Evolutionary conservation across 768 basidiomycete genomes (phyloP), one percentile per base, ranked within the genome.

Genomic region (Suillus tomentosus): DNA sequence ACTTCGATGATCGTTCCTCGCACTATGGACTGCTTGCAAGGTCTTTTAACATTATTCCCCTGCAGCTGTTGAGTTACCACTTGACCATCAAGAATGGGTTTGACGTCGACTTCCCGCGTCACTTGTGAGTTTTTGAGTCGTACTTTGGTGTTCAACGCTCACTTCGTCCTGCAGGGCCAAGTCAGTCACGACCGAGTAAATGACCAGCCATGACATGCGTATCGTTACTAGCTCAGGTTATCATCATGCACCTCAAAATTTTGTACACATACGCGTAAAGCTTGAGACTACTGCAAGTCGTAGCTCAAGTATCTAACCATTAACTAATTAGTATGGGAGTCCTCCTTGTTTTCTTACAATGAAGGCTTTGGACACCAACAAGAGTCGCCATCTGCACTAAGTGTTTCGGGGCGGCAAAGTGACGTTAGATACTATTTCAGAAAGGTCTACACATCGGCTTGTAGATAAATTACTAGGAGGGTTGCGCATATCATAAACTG

Each of bases 101-200:
- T 68, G 96, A 99, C 74, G 96, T 99, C 69, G 96, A 99, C 76
- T 97, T 97, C 89, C 96, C 96, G 48, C 84, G 96, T 73, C 98
- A 98, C 82, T 80, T 98, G 90, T 93, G 74, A 71, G 92, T 84
- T 53, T 40, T 22, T 10, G 58, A 15, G 61, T 43, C 60, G 51
- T 60, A 15, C 24, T 24, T 63, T 51, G 34, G 27, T 67, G 17
- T n/a, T 62, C 50, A 37, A 62, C 57, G 36, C 65, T 67, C 22
- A 72, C 57, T 22, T 47, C 66, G 57, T 55, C 17, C 66, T 4
- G 22, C 68, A 90, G 89, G 80, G 89, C 89, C 63, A 91, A 91
- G 74, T 91, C 89, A 66, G 89, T 91, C 64, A 91, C 89, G 42
- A 83, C 83, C 54, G 89, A 91, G 81, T 91, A 85, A 80, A 72